Evolutionary conservation across 805 yeast species (phyloP).

Genomic region (Yamadazyma laniorum): DNA sequence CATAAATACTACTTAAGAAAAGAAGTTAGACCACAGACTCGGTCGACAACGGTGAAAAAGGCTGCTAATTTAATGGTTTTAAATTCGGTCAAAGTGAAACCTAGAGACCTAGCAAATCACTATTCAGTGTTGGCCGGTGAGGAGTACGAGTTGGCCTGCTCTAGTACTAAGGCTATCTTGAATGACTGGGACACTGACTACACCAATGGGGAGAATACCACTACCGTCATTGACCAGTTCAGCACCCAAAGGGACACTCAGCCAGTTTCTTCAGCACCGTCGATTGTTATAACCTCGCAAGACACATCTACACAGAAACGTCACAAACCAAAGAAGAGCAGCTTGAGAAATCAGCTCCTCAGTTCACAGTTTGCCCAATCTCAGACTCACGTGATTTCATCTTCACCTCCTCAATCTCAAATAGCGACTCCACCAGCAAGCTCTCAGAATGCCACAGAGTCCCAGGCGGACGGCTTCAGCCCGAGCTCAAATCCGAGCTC

Average conservation of each 20-base stretch:
- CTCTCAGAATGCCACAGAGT: too few species aligned
- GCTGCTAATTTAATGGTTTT: slow-evolving; percentile 2
- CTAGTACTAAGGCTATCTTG: slow-evolving; percentile 13
- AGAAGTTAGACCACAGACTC: slow-evolving; percentile 4
- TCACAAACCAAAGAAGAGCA: slow-evolving; percentile 4
- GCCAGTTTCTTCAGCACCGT: slow-evolving; percentile 17
- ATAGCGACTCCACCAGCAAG: background rate
- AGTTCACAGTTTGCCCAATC: slow-evolving; percentile 1
- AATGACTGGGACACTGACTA: slow-evolving; percentile 17
- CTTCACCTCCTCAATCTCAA: slow-evolving; percentile 1
- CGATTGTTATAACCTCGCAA: slow-evolving; percentile 17
- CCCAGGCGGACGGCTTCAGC: too few species aligned
- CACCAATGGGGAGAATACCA: slow-evolving; percentile 3
- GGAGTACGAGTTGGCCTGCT: slow-evolving; percentile 8
- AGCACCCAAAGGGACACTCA: slow-evolving; percentile 7
- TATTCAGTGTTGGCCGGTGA: slow-evolving; percentile 2
- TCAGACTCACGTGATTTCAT: background rate
- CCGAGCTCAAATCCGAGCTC: too few species aligned
- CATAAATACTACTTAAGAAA: slow-evolving; percentile 1
- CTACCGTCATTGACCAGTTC: slow-evolving; percentile 1
- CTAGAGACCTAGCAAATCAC: background rate
- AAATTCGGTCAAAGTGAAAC: slow-evolving; percentile 2
- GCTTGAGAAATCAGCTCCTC: slow-evolving; percentile 1
- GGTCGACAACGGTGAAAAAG: background rate
- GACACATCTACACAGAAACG: slow-evolving; percentile 8